Evolutionary conservation across 352 stramenopile species (phyloP), one percentile per base, ranked within the genome.

Genomic region (Globisporangium canariense): DNA sequence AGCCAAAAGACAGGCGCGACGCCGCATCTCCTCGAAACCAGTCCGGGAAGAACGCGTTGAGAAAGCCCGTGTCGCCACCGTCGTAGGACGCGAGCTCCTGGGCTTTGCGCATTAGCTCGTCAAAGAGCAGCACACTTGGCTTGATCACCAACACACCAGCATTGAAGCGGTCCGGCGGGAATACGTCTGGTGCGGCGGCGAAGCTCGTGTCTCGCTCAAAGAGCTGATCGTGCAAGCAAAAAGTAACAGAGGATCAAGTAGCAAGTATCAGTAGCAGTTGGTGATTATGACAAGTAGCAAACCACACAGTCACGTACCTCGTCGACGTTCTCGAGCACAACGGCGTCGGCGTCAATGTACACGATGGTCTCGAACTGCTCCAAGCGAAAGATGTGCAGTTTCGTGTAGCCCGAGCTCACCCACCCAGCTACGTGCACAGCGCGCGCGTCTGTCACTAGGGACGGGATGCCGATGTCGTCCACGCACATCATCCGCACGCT

Each of bases 161-260:
- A 61, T 96, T 95, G 69, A 97, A 96, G 14, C 81, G 76, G 64
- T 96, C 79, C 0, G 88, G 88, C n/a, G 86, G 83, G 56, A 95
- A 91, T 14, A 96, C 75, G 68, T 96, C 85, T 2, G 88, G 86
- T 41, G 88, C 88, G 0, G 89, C 89, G 3, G 86, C 86, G 46
- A 96, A 90, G 16, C 79, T 63, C 20, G 83, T 79, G 14, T 87
- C 73, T 10, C 77, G 58, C 58, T 91, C 74, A 45, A 78, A 81
- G 3, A 81, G 52, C 68, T 74, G 28, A 10, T n/a, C 13, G 25
- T 4, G 41, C 50, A 60, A 13, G 38, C 41, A 54, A 46, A 14
- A 4, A 43, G 13, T 14, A n/a, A n/a, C 40, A 14, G 13, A 18
- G 11, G n/a, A 18, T n/a, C n/a, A 46, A 46, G 11, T 46, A 46